A percentile compares a stretch with the other conserved stretches of the same genome.
Conservation (phyloP, 139 green algal species). For the Chlorella sorokiniana region DNA sequence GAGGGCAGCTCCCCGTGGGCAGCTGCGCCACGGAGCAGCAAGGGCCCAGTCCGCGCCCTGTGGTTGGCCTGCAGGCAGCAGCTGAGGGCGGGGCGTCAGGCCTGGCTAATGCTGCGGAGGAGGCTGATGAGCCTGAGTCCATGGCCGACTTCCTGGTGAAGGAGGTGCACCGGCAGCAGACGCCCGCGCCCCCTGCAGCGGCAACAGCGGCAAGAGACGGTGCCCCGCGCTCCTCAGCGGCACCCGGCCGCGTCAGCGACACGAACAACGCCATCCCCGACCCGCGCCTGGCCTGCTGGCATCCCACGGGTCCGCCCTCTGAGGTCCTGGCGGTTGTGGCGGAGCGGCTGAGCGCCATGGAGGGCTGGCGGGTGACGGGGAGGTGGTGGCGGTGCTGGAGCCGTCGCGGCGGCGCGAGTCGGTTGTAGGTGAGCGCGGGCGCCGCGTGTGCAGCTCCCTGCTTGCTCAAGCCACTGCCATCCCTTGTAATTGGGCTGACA, state of each 20-base stretch:
- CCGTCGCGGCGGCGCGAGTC: slow-evolving; percentile 57
- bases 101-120: background rate
- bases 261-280: background rate
- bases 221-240: background rate
- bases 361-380: slow-evolving; percentile 54
- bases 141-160: slow-evolving; percentile 21
- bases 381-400: slow-evolving; percentile 77
- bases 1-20: background rate
- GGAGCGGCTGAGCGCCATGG: background rate
- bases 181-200: background rate
- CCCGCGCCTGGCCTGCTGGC: slow-evolving; percentile 12
- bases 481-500: background rate
- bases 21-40: background rate
- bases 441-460: background rate
- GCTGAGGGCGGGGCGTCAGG: background rate
- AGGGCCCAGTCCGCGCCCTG: too few relatives aligned
- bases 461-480: background rate
- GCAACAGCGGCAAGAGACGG: background rate
- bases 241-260: background rate
- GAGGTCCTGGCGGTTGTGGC: background rate
- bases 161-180: background rate
- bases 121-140: background rate
- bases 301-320: background rate
- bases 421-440: slow-evolving; percentile 69
- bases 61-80: too few relatives aligned